These are phyloP conservation scores for Ceratobasidium sp. DNA, from an alignment of 1,284 basidiomycete genomes.

Conservation along the genomic window DNA sequence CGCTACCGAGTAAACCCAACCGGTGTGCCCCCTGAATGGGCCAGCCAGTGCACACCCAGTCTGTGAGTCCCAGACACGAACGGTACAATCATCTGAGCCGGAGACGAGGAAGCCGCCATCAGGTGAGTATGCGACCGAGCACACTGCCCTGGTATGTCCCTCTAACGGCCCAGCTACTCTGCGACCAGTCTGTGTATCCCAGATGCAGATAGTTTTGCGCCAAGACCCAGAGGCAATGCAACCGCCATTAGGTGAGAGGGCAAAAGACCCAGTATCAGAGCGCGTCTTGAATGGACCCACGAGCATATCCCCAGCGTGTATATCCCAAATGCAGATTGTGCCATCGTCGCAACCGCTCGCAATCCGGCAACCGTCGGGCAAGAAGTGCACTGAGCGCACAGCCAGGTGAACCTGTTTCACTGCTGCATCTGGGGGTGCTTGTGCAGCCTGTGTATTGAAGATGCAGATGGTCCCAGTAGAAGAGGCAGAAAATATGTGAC, in stretches of 20 bases:
- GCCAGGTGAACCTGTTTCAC: no score
- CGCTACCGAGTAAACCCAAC: neutral
- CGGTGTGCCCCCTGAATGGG: neutral
- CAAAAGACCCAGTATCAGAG: no score
- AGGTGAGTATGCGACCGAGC: conserved; percentile 25
- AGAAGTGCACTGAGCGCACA: no score
- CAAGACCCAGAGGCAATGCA: conserved; percentile 7
- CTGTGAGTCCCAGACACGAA: conserved; percentile 32
- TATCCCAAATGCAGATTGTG: no score
- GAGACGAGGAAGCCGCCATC: conserved; percentile 30
- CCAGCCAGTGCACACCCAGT: neutral
- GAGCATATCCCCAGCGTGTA: no score
- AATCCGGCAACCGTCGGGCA: no score
- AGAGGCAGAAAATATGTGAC: no score
- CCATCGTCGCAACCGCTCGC: no score
- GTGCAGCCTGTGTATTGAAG: no score
- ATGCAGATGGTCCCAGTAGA: no score
- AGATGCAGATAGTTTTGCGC: conserved; percentile 5
- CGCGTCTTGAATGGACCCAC: no score
- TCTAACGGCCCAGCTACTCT: neutral
- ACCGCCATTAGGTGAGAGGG: conserved; percentile 25
- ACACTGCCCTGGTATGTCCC: neutral
- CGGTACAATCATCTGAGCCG: conserved; percentile 5
- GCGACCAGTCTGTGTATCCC: conserved; percentile 28
- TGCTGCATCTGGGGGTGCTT: no score